These are phyloP conservation scores for Tricladium varicosporioides DNA, from an alignment of 2,329 filamentous ascomycete genomes.

Conservation along the genomic window DNA sequence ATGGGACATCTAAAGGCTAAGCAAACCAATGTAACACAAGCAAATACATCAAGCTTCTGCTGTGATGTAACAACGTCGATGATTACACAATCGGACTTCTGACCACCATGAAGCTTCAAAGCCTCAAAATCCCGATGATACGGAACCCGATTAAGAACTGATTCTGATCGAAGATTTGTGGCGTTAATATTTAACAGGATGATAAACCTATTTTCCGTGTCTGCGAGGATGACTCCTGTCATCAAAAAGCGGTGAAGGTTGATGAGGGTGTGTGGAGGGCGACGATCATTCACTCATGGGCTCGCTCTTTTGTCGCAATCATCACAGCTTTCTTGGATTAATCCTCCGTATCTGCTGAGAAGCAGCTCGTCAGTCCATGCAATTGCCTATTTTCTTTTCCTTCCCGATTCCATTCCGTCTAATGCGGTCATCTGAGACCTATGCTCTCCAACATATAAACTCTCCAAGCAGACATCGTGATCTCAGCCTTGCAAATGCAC, in stretches of 20 bases:
- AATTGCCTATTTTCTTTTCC: conserved; percentile 8
- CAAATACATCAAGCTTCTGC: too few species aligned
- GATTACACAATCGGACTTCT: too few species aligned
- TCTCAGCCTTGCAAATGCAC: conserved; percentile 14
- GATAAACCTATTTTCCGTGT: neutral
- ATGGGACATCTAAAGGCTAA: too few species aligned
- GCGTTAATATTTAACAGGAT: conserved; percentile 2
- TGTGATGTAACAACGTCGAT: too few species aligned
- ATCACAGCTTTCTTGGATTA: conserved; percentile 2
- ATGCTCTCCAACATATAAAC: conserved; percentile 3
- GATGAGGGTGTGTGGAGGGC: conserved; percentile 22
- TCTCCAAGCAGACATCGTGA: conserved; percentile 8
- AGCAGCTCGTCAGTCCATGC: neutral
- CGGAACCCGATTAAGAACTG: neutral
- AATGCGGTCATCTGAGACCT: conserved; percentile 14
- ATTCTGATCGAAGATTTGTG: neutral
- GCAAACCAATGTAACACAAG: too few species aligned
- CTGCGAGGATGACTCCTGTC: conserved; percentile 16
- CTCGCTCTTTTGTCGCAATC: neutral
- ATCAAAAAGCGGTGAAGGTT: conserved; percentile 25
- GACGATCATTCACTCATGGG: conserved; percentile 21
- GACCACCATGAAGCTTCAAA: neutral
- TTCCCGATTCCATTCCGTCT: neutral
- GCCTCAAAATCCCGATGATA: neutral
- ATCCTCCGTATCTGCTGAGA: neutral